Conservation (phyloP, 2,329 filamentous ascomycete genomes). For the Emmonsiellopsis sp. region DNA sequence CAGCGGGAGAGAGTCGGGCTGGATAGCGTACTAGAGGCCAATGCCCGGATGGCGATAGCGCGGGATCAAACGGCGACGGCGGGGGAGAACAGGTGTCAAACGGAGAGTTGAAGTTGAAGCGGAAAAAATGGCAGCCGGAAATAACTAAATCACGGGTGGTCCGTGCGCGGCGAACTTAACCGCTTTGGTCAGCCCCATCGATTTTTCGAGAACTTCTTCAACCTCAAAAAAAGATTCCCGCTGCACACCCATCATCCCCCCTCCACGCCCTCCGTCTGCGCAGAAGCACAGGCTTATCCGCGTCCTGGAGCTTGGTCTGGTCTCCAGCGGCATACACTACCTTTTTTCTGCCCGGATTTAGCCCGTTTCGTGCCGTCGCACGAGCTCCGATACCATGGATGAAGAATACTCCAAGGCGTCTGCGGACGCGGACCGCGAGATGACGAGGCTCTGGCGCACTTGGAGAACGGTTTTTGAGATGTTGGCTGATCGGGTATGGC, state of each 20-base stretch:
- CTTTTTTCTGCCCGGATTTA: not conserved
- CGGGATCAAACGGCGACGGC: not conserved
- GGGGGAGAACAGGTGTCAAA: not conserved
- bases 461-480: constrained; percentile 93
- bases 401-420: constrained; percentile 28
- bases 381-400: constrained; percentile 25
- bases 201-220: constrained; percentile 21
- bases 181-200: constrained; percentile 8
- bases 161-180: constrained; percentile 18
- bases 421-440: constrained; percentile 32
- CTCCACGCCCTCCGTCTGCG: not conserved
- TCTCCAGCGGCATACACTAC: not conserved
- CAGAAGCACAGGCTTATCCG: too few species aligned
- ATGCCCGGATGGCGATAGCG: not conserved
- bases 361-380: not conserved
- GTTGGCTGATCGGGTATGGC: constrained; percentile 74
- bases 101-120: not conserved
- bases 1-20: not conserved
- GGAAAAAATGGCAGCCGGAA: constrained; percentile 9
- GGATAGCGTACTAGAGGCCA: not conserved
- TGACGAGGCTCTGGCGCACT: constrained; percentile 77
- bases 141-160: constrained; percentile 17
- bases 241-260: not conserved
- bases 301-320: not conserved
- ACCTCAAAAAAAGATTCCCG: not conserved